Base-by-base conservation (phyloP, 2,329 filamentous ascomycete species). In the Chalara sp. region DNA sequence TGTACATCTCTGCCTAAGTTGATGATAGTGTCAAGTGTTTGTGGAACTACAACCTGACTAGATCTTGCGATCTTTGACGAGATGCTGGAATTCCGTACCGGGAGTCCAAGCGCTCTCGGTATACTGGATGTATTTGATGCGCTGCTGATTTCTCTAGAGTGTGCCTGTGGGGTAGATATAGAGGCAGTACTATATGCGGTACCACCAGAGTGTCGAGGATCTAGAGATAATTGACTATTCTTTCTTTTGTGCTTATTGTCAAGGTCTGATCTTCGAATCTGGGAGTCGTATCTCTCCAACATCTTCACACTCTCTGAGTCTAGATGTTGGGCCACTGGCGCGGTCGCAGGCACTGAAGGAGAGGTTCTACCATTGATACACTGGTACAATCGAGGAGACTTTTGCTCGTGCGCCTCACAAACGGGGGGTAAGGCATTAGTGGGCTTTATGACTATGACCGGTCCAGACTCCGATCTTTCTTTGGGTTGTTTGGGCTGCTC, bases 391-490 rank as follows among this genome's bases (percentile, higher is more conserved):
- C 21, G 21, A 21, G 21, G 21, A 21, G 21, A 21, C 21, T 21
- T 21, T 21, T 21, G 21, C 3, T 21, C 21, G 3, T 21, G 21
- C 21, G 21, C 2, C 21, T 21, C 21, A 21, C 2, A 21, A 3
- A 21, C 21, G n/a, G 35, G 35, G 2, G 35, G 35, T n/a, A 37
- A 37, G 35, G 35, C 69, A n/a, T 56, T 57, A 5, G 71, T 65
- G 1, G 70, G 64, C 8, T 67, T 67, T 21, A 70, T 56, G 5
- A 65, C 62, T 3, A 63, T 68, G 6, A 63, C 59, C 11, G 54
- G 30, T 3, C 44, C 46, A 41, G 50, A 47, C 6, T 54, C 49
- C 6, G 35, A 6, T 28, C 21, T 39, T n/a, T 32, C 11, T 13
- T 40, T 48, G 32, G 35, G 30, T 32, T 40, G 41, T 28, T 31